Base-by-base conservation (phyloP, 805 yeast genomes). In the Pichia californica region DNA sequence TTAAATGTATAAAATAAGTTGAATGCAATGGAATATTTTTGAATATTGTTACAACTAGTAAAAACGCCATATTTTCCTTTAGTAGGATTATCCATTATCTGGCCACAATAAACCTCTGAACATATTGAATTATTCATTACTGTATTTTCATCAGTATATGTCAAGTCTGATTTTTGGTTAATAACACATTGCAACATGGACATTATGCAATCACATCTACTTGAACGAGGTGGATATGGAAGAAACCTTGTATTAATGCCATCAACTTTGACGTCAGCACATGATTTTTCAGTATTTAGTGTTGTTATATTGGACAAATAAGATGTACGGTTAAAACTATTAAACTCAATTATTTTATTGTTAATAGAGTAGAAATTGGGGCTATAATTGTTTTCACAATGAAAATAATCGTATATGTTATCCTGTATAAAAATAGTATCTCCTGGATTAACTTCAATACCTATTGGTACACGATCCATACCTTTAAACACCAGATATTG, bases 401-500 rank as follows among this genome's bases (percentile, higher is more conserved):
- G 32, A 3, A 55, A 37, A 38, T 55, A 55, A 19, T 36, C 33
- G 7, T 20, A 18, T 15, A 42, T 30, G 14, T 39, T 43, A 15
- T 40, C 32, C 5, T 33, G n/a, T 11, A n/a, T n/a, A 8, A 11
- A 14, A 5, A 41, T 33, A 21, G 35, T 27, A 21, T 27, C 20
- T n/a, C 11, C 18, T 15, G 23, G 29, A 26, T 31, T 26, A 3
- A 50, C n/a, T 15, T 44, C 29, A 7, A 56, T 26, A 1, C 76
- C 77, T 14, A 71, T 55, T 1, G 74, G 72, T 15, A 68, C 58
- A 3, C 47, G 25, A 40, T 72, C 53, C 51, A 63, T 63, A 4
- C 55, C 50, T 39, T 57, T 58, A 15, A 41, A 28, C 4, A 40
- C 64, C 53, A 89, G 78, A 65, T 91, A 86, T 25, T 69, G 60